Evolutionary conservation across 1,284 basidiomycete species (phyloP).

Genomic region (Cryptococcus sp.): DNA sequence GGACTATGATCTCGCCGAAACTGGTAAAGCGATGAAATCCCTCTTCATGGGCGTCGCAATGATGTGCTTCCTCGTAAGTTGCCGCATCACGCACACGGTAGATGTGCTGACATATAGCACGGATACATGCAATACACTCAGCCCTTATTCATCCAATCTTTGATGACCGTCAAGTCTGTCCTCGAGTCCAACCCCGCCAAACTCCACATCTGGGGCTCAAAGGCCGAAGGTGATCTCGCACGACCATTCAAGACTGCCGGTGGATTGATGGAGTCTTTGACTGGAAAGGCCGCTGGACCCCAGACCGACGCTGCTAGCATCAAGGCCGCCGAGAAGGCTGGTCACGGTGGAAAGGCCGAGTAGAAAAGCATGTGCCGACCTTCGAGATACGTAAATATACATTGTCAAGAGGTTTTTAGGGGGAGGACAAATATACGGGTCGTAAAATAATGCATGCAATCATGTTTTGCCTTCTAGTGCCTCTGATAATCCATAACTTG

Average conservation of each 20-base stretch:
- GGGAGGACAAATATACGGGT: no score
- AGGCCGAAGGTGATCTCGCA: constrained; percentile 80
- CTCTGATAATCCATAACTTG: constrained; percentile 14
- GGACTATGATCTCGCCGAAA: constrained; percentile 88
- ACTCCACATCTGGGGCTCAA: constrained; percentile 70
- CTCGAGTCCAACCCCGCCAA: constrained; percentile 79
- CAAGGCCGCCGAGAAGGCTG: constrained; percentile 76
- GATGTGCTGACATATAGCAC: constrained; percentile 51
- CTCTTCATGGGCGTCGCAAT: constrained; percentile 76
- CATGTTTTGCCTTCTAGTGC: constrained; percentile 2
- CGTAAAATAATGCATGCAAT: not conserved
- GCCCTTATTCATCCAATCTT: constrained; percentile 82
- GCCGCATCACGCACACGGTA: not conserved
- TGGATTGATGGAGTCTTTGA: constrained; percentile 60
- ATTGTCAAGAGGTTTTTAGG: not conserved
- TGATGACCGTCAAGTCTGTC: constrained; percentile 82
- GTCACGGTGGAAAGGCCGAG: constrained; percentile 55
- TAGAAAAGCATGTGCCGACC: constrained; percentile 6
- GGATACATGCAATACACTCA: constrained; percentile 80
- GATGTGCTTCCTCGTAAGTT: constrained; percentile 67
- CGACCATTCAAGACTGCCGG: constrained; percentile 76
- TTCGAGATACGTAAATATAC: no score
- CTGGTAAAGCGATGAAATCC: constrained; percentile 74
- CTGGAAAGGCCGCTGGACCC: constrained; percentile 55
- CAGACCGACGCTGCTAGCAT: constrained; percentile 80